phyloP scores from a whole-genome alignment of 345 rosid genomes.

The Syzygium aqueum region DNA sequence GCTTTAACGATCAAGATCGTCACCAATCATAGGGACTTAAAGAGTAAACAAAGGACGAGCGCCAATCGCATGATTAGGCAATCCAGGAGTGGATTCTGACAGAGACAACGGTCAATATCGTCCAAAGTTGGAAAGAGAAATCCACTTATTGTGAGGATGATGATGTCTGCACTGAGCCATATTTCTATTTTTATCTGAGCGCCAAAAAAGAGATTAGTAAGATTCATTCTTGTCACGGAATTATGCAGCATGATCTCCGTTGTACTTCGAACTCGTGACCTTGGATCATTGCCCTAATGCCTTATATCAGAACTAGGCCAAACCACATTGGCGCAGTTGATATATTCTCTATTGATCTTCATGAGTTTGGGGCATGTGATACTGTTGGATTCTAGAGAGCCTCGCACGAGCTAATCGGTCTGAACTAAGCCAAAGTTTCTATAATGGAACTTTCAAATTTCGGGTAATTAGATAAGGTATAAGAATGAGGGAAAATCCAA shows the following conservation, averaged over 20 bases:
- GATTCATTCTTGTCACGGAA: background rate
- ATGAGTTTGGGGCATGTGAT: background rate
- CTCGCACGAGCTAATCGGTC: background rate
- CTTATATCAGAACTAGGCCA: background rate
- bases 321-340: background rate
- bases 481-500: background rate
- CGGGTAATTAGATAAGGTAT: background rate
- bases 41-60: background rate
- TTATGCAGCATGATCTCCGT: background rate
- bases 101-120: background rate
- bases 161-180: background rate
- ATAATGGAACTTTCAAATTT: background rate
- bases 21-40: background rate
- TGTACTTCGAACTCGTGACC: background rate
- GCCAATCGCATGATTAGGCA: background rate
- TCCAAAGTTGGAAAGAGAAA: background rate
- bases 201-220: background rate
- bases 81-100: no score
- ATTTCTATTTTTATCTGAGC: background rate
- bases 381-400: background rate
- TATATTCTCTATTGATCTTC: background rate
- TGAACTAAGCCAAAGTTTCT: background rate
- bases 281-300: background rate
- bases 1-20: background rate
- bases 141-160: background rate